Evolutionary conservation across 139 green algal genomes (phyloP).

Genomic region (Haematococcus lacustris): DNA sequence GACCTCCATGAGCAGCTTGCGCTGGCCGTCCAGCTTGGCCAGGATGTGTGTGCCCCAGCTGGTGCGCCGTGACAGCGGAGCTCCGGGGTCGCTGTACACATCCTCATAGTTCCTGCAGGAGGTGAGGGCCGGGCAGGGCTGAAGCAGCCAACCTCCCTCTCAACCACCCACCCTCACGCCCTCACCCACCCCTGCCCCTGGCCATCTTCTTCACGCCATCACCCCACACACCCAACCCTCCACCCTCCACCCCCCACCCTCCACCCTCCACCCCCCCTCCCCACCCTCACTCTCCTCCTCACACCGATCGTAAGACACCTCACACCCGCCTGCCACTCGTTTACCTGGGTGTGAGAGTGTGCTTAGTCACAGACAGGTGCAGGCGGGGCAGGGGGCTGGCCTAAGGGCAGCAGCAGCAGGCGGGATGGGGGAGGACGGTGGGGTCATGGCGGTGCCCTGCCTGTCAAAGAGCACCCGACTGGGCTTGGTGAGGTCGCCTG

Average conservation of each 20-base stretch:
- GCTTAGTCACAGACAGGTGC: background rate
- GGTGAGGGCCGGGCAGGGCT: background rate
- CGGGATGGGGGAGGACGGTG: background rate
- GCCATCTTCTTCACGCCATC: background rate
- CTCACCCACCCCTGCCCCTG: background rate
- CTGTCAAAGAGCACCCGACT: constrained; percentile 58
- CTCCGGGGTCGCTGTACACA: constrained; percentile 85
- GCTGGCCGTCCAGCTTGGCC: constrained; percentile 31
- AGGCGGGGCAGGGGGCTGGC: background rate
- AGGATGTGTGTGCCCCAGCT: constrained; percentile 72
- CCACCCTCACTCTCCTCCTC: too few relatives aligned
- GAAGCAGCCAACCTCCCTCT: background rate
- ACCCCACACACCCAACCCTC: background rate
- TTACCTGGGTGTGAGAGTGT: background rate
- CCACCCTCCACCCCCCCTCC: background rate
- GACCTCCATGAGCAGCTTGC: constrained; percentile 72
- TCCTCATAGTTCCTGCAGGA: constrained; percentile 77
- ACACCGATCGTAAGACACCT: too few relatives aligned
- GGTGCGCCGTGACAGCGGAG: constrained; percentile 67
- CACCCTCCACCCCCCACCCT: too few relatives aligned
- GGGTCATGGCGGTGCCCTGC: background rate
- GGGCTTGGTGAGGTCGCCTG: constrained; percentile 22
- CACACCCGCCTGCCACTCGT: too few relatives aligned
- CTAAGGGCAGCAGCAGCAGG: background rate
- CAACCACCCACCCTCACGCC: background rate